These are phyloP conservation scores for Solanum hybrid DNA, from an alignment of 305 asterid species.

Conservation along the genomic window DNA sequence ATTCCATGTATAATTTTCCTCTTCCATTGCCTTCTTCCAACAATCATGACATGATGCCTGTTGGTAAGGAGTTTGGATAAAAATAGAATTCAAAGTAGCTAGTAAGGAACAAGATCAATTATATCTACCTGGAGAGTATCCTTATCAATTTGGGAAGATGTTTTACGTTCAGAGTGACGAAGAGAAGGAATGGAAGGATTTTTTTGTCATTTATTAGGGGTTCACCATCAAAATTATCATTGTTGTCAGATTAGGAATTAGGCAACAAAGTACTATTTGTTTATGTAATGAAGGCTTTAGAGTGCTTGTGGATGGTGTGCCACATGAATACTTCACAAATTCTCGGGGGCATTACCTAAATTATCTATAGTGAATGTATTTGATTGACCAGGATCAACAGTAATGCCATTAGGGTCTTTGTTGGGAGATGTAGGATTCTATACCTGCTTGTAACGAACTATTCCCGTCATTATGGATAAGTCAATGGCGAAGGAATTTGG, in stretches of 20 bases:
- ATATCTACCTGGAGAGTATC: background rate
- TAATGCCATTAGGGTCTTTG: too few species aligned
- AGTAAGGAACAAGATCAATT: background rate
- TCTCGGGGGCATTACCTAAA: too few species aligned
- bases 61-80: background rate
- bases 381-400: too few species aligned
- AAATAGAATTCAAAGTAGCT: background rate
- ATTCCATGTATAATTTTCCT: background rate
- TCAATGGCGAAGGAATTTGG: background rate
- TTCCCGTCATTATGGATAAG: background rate
- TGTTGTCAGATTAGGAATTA: background rate
- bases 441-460: too few species aligned
- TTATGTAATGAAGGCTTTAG: too few species aligned
- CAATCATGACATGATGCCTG: background rate
- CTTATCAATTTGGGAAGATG: background rate
- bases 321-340: too few species aligned
- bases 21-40: background rate
- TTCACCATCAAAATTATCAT: background rate
- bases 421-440: too few species aligned
- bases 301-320: too few species aligned
- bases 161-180: background rate
- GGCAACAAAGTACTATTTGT: background rate
- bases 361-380: too few species aligned
- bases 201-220: background rate
- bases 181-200: background rate